Evolutionary conservation across 805 yeast genomes (phyloP).

Genomic region (Wickerhamiella shivajii): DNA sequence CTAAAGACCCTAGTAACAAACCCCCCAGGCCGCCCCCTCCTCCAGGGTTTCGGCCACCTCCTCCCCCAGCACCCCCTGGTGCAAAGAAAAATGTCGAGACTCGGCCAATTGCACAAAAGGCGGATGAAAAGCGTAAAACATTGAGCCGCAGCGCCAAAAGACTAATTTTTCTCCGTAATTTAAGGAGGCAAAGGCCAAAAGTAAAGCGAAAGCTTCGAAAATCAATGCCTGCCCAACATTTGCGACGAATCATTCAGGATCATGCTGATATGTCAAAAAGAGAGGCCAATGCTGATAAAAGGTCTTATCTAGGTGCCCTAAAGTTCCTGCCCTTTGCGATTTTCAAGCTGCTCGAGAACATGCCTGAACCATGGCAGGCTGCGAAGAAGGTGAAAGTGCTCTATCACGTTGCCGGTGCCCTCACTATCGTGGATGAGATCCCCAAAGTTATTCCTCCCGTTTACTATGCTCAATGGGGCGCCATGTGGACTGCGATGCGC

Average conservation of each 20-base stretch:
- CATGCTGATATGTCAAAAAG: conserved; percentile 77
- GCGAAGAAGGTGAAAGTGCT: conserved; percentile 72
- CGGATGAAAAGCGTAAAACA: conserved; percentile 20
- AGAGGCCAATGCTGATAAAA: conserved; percentile 67
- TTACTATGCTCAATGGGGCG: conserved; percentile 89
- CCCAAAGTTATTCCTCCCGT: conserved; percentile 90
- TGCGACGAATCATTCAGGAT: conserved; percentile 66
- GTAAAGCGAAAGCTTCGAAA: conserved; percentile 46
- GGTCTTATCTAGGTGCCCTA: conserved; percentile 77
- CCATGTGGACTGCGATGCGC: conserved; percentile 86
- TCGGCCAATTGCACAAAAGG: background rate
- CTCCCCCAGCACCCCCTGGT: conserved; percentile 12
- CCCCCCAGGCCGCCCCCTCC: conserved; percentile 1
- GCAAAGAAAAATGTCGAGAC: background rate
- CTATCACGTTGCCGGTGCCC: conserved; percentile 86
- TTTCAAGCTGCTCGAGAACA: conserved; percentile 73
- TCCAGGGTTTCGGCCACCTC: conserved; percentile 7
- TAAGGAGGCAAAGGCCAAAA: background rate
- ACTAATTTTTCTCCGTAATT: background rate
- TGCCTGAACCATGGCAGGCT: conserved; percentile 98
- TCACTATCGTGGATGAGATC: conserved; percentile 83
- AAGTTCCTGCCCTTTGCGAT: conserved; percentile 95
- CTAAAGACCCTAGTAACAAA: background rate
- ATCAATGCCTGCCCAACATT: conserved; percentile 75
- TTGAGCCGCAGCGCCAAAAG: background rate